These are phyloP conservation scores for Podospora bellae-mahoneyi DNA, from an alignment of 495 filamentous ascomycete genomes.

Conservation along the genomic window DNA sequence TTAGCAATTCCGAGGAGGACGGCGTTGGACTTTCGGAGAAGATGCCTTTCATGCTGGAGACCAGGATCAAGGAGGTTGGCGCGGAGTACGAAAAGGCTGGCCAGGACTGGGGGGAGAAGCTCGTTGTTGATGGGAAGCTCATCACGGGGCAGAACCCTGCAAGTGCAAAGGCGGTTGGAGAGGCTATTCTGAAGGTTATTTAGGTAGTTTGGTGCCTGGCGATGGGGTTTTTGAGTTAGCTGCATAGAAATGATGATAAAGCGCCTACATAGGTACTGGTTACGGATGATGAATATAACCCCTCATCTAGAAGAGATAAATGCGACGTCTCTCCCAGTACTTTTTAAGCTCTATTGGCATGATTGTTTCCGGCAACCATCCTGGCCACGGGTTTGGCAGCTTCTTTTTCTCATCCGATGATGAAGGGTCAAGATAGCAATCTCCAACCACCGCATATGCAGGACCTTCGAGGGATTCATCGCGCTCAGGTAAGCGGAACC, in stretches of 20 bases:
- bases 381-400: neutral
- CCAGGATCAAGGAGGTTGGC: constrained; percentile 49
- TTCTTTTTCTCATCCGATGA: neutral
- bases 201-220: neutral
- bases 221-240: too few species aligned
- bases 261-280: too few species aligned
- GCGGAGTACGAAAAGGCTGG: constrained; percentile 58
- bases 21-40: constrained; percentile 40
- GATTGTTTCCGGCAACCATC: neutral
- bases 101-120: constrained; percentile 54
- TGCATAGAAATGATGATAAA: too few species aligned
- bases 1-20: constrained; percentile 67
- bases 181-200: constrained; percentile 42
- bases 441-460: neutral
- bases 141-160: constrained; percentile 77
- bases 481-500: neutral
- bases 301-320: neutral
- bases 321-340: neutral
- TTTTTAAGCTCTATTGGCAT: neutral
- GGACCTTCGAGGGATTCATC: neutral
- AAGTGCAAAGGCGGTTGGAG: constrained; percentile 57
- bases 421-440: neutral
- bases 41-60: constrained; percentile 67
- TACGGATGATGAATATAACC: too few species aligned
- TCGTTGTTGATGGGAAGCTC: constrained; percentile 58